phyloP scores from a whole-genome alignment of 495 filamentous ascomycete genomes.

The Pyrenula aspistea region DNA sequence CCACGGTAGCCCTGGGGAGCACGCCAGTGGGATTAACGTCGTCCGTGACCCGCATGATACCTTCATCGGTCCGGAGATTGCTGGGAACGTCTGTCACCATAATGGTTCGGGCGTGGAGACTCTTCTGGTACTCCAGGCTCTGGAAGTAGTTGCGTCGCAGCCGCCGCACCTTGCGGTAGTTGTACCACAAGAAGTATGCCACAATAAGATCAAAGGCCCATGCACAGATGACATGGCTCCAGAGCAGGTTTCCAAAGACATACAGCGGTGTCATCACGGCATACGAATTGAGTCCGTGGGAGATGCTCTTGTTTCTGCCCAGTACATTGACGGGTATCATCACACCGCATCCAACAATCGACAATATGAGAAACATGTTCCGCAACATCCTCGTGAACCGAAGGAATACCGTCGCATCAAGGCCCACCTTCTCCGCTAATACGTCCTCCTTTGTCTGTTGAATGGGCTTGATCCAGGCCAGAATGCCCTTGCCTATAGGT shows the following conservation, averaged over 20 bases:
- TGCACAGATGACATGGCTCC: slow-evolving; percentile 73
- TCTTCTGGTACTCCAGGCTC: slow-evolving; percentile 78
- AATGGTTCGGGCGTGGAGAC: slow-evolving; percentile 78
- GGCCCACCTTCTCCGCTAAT: slow-evolving; percentile 63
- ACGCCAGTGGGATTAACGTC: slow-evolving; percentile 60
- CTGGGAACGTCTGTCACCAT: slow-evolving; percentile 85
- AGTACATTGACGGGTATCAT: slow-evolving; percentile 76
- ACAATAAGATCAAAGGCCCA: slow-evolving; percentile 70
- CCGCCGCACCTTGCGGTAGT: slow-evolving; percentile 60
- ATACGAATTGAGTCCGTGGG: slow-evolving; percentile 25
- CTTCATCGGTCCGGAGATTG: slow-evolving; percentile 65
- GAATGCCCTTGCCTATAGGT: slow-evolving; percentile 70
- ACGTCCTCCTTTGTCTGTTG: slow-evolving; percentile 62
- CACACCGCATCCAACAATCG: slow-evolving; percentile 62
- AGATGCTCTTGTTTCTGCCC: slow-evolving; percentile 24
- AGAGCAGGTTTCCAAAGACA: slow-evolving; percentile 35
- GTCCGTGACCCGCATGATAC: slow-evolving; percentile 69
- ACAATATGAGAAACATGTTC: slow-evolving; percentile 68
- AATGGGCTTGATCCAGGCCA: slow-evolving; percentile 75
- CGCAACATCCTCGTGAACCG: slow-evolving; percentile 85
- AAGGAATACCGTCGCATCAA: slow-evolving; percentile 86
- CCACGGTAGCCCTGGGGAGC: slow-evolving; percentile 69
- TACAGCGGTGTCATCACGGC: slow-evolving; percentile 41
- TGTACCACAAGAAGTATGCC: slow-evolving; percentile 76
- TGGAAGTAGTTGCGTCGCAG: slow-evolving; percentile 72